Evolutionary conservation across 768 basidiomycete genomes (phyloP), one percentile per base, ranked within the genome.

Genomic region (Kwoniella sp.): DNA sequence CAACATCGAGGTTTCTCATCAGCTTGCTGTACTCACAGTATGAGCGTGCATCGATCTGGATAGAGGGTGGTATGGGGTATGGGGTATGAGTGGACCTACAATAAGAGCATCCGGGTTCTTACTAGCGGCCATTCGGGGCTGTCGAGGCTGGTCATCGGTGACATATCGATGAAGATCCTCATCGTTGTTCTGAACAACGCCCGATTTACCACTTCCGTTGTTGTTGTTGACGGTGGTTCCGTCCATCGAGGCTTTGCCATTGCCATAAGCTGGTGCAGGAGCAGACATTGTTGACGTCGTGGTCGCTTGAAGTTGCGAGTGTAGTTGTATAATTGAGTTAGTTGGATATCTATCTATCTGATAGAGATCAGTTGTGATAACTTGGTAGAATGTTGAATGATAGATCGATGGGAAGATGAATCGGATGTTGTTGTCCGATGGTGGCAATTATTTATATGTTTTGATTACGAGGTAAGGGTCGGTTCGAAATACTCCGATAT

Each of bases 121-220:
- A 40, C 25, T 17, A 29, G 61, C 37, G 47, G 48, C 36, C 71
- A 70, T 73, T 68, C 67, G 69, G 21, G 22, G 25, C 49, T 54
- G 21, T 40, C 72, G 47, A 9, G 74, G 74, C 40, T 60, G 52
- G 26, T 76, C 74, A 49, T 76, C 74, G 27, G 74, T 76, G 24
- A 76, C 72, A 54, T 70, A 76, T 58, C 74, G 70, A 54, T 76
- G 64, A 48, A 76, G 70, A 7, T 76, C 74, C 5, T 76, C 72
- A 1, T 69, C 69, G 51, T 54, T 44, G 29, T 53, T 49, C 15
- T 49, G 21, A 19, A 2, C 48, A n/a, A n/a, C 26, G 21, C 19
- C 25, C 40, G 25, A 27, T 30, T 30, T 6, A 25, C n/a, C 44
- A 19, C 46, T 54, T 52, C 65, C 58, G 30, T 26, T 66, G 37